These are phyloP conservation scores for Stephania cephalantha DNA, from an alignment of 164 flowering plant genomes.

Conservation along the genomic window DNA sequence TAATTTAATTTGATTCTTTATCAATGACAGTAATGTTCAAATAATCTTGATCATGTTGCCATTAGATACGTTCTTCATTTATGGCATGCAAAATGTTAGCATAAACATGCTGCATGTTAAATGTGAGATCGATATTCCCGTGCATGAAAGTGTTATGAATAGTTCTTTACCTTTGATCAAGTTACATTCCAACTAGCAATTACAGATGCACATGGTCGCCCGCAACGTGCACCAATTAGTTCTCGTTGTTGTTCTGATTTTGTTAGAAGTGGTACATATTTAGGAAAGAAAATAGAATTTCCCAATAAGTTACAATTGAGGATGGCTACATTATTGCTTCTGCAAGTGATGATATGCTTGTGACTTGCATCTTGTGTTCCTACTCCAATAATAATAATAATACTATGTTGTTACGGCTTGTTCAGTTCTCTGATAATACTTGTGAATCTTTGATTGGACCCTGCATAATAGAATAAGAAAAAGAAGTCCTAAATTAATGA, in stretches of 20 bases:
- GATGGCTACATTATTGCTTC: background rate
- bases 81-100: background rate
- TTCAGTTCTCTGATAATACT: background rate
- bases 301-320: background rate
- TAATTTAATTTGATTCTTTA: conserved; percentile 7
- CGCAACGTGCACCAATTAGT: background rate
- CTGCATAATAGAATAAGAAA: background rate
- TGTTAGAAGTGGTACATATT: background rate
- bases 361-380: background rate
- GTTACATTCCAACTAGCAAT: background rate
- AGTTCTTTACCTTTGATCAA: background rate
- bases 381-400: background rate
- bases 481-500: background rate
- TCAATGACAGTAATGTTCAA: no score
- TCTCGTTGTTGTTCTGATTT: background rate
- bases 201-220: background rate
- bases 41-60: background rate
- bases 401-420: background rate
- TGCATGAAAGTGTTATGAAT: background rate
- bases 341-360: background rate
- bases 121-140: background rate
- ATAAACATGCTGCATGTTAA: background rate
- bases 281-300: background rate
- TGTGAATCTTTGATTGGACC: background rate
- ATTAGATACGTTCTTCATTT: background rate